phyloP scores from a whole-genome alignment of 805 yeast genomes.

The Starmerella bacillaris region DNA sequence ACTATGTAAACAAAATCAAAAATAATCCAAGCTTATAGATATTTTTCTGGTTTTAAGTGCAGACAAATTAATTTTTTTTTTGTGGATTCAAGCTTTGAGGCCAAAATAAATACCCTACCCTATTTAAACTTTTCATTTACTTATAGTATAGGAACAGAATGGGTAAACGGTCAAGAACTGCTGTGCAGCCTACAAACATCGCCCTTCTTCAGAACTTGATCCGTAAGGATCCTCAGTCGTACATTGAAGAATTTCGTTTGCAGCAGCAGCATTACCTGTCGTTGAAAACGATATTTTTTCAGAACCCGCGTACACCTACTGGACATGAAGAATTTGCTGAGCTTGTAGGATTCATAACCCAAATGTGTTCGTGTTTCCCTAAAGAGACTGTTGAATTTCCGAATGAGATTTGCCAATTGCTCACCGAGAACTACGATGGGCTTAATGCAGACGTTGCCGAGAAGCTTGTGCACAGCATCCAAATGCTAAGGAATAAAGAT shows the following conservation, averaged over 20 bases:
- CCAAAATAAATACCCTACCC: too few relatives aligned
- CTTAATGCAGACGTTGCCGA: conserved; percentile 75
- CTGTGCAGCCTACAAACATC: conserved; percentile 79
- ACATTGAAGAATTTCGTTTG: conserved; percentile 80
- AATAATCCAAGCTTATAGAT: too few relatives aligned
- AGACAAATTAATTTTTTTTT: too few relatives aligned
- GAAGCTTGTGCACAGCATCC: conserved; percentile 73
- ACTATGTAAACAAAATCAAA: too few relatives aligned
- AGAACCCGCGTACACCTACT: conserved; percentile 45
- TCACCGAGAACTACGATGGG: conserved; percentile 60
- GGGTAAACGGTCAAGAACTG: conserved; percentile 84
- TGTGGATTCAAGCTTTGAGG: too few relatives aligned
- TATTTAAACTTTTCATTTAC: too few relatives aligned
- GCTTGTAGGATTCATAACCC: conserved; percentile 75
- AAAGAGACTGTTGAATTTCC: conserved; percentile 77
- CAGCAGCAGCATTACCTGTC: conserved; percentile 90
- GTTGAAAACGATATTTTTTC: conserved; percentile 64
- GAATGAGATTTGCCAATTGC: conserved; percentile 49
- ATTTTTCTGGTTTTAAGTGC: too few relatives aligned
- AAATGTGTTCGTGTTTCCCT: conserved; percentile 80
- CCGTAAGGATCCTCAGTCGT: conserved; percentile 84
- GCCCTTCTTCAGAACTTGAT: conserved; percentile 82
- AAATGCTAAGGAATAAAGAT: conserved; percentile 76
- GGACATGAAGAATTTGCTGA: conserved; percentile 58
- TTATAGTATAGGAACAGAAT: too few relatives aligned